Conservation (phyloP, 768 basidiomycete genomes). For the Filobasidium floriforme region DNA sequence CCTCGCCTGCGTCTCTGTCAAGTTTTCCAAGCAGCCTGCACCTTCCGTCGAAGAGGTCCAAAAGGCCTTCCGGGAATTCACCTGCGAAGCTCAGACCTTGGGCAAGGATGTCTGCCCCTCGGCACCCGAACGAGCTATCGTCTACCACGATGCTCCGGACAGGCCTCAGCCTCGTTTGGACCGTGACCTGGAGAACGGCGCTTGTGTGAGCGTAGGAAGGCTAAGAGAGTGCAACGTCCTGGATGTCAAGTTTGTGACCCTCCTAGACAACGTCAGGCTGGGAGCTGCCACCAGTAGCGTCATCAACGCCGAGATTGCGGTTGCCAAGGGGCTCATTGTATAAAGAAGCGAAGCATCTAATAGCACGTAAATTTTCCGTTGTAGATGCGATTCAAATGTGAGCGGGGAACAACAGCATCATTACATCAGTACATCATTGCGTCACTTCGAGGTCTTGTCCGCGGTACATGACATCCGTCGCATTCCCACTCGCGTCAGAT, state of each 20-base stretch:
- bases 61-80: constrained; percentile 66
- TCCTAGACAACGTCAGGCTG: constrained; percentile 87
- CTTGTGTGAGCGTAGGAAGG: constrained; percentile 82
- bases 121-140: constrained; percentile 73
- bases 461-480: too few relatives aligned
- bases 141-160: constrained; percentile 87
- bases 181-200: constrained; percentile 78
- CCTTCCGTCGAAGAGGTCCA: constrained; percentile 81
- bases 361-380: not conserved
- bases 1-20: constrained; percentile 77
- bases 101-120: constrained; percentile 59
- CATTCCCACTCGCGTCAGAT: too few relatives aligned
- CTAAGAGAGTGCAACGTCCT: constrained; percentile 84
- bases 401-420: too few relatives aligned
- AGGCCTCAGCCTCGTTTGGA: constrained; percentile 91
- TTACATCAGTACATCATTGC: too few relatives aligned
- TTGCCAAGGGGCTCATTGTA: constrained; percentile 56
- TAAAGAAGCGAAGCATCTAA: not conserved
- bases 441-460: too few relatives aligned
- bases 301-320: constrained; percentile 95
- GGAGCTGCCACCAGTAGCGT: constrained; percentile 95
- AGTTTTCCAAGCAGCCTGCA: constrained; percentile 69
- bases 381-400: not conserved
- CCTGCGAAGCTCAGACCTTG: constrained; percentile 64
- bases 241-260: constrained; percentile 89